phyloP scores from a whole-genome alignment of 2,329 filamentous ascomycete genomes.

The Colletotrichum sp. region DNA sequence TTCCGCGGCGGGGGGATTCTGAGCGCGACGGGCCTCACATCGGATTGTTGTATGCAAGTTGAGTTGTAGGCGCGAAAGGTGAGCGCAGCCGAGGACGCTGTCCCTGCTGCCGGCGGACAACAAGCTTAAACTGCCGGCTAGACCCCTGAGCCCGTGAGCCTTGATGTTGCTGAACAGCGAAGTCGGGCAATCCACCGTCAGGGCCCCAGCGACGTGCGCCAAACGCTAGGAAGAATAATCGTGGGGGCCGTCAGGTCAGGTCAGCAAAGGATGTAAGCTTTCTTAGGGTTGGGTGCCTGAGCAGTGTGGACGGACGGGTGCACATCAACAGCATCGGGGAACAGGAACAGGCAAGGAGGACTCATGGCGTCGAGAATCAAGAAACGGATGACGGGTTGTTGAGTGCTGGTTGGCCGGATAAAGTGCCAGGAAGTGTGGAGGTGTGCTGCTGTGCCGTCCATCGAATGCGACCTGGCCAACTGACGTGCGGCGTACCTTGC shows the following conservation, averaged over 20 bases:
- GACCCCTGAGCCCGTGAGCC: neutral
- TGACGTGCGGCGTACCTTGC: neutral
- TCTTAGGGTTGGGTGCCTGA: neutral
- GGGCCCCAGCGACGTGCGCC: neutral
- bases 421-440: neutral
- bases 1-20: neutral
- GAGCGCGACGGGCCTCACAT: conserved; percentile 1
- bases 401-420: neutral
- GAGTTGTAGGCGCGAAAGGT: neutral
- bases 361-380: neutral
- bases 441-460: neutral
- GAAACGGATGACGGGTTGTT: neutral
- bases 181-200: neutral
- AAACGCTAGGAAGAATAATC: neutral
- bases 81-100: neutral
- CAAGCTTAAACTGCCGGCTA: conserved; percentile 13
- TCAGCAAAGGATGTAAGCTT: neutral
- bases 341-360: neutral
- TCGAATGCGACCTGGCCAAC: neutral
- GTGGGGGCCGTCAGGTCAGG: neutral
- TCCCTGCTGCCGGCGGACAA: neutral
- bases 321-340: neutral
- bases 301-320: neutral
- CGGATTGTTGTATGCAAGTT: neutral
- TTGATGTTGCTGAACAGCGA: neutral